A percentile compares a stretch with the other conserved stretches of the same genome.
These are phyloP conservation scores for Apiospora arundinis DNA, from an alignment of 2,329 filamentous ascomycete species.

Conservation along the genomic window DNA sequence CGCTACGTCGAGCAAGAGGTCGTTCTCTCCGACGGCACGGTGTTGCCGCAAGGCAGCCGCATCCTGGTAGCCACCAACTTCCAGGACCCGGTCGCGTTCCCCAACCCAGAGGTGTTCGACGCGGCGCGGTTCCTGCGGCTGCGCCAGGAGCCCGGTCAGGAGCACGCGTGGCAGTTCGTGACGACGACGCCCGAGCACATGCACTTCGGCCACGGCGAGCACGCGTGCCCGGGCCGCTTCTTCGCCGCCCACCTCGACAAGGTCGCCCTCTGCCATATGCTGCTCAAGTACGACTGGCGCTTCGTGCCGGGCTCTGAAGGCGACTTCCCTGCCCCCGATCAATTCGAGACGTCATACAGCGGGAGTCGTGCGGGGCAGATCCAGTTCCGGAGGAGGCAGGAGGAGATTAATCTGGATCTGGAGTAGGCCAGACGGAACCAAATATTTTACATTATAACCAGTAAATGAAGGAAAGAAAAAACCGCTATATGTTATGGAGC, in stretches of 20 bases:
- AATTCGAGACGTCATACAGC: constrained; percentile 31
- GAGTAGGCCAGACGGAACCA: not conserved
- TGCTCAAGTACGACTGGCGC: constrained; percentile 43
- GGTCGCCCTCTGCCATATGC: constrained; percentile 35
- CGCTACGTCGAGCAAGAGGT: constrained; percentile 37
- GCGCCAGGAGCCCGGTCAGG: constrained; percentile 38
- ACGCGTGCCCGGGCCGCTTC: constrained; percentile 43
- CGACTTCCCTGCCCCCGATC: constrained; percentile 29
- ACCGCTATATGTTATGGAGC: too few relatives aligned
- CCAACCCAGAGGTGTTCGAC: constrained; percentile 39
- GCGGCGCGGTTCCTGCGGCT: constrained; percentile 38
- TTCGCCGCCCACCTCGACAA: constrained; percentile 47
- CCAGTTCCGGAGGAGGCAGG: constrained; percentile 35
- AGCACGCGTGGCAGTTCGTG: constrained; percentile 45
- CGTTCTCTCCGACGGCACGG: constrained; percentile 38
- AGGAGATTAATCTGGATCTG: constrained; percentile 39
- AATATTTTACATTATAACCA: not conserved
- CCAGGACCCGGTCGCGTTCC: constrained; percentile 35
- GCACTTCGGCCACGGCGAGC: constrained; percentile 48
- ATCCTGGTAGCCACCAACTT: constrained; percentile 39
- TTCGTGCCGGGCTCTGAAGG: constrained; percentile 35
- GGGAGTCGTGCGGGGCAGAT: constrained; percentile 33
- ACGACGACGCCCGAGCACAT: constrained; percentile 41
- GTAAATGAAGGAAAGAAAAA: not conserved
- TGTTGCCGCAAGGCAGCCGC: constrained; percentile 36